Evolutionary conservation across 2,329 filamentous ascomycete genomes (phyloP).

Genomic region (Rutstroemia sp.): DNA sequence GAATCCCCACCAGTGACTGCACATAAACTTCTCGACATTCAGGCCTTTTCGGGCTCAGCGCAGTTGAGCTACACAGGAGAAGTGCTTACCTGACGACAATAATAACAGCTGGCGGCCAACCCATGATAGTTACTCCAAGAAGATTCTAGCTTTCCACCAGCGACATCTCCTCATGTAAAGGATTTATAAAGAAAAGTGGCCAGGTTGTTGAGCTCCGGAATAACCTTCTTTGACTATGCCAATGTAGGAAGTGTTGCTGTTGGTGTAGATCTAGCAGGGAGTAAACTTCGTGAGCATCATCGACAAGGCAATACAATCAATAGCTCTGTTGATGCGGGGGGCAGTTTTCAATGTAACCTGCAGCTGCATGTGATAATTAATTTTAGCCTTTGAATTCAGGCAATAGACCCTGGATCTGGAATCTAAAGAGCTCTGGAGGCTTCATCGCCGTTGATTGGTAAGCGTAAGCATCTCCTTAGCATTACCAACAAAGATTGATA

Average conservation of each 20-base stretch:
- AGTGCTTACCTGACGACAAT: conserved; percentile 41
- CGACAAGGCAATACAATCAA: no score
- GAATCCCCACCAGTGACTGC: not conserved
- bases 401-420: not conserved
- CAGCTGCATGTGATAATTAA: not conserved
- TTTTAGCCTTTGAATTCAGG: not conserved
- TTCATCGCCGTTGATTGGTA: not conserved
- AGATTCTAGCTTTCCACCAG: not conserved
- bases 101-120: conserved; percentile 41
- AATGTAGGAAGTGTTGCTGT: no score
- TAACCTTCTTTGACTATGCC: no score
- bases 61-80: no score
- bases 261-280: no score
- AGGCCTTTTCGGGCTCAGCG: no score
- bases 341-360: not conserved
- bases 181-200: not conserved
- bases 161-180: not conserved
- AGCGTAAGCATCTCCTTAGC: not conserved
- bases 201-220: not conserved
- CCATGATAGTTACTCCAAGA: conserved; percentile 30
- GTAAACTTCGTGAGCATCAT: no score
- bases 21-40: not conserved
- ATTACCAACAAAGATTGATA: no score
- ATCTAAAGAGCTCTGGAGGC: no score
- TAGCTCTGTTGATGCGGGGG: not conserved